Conservation (phyloP, 2,329 filamentous ascomycete species). For the Fusarium pseudoanthophilum region DNA sequence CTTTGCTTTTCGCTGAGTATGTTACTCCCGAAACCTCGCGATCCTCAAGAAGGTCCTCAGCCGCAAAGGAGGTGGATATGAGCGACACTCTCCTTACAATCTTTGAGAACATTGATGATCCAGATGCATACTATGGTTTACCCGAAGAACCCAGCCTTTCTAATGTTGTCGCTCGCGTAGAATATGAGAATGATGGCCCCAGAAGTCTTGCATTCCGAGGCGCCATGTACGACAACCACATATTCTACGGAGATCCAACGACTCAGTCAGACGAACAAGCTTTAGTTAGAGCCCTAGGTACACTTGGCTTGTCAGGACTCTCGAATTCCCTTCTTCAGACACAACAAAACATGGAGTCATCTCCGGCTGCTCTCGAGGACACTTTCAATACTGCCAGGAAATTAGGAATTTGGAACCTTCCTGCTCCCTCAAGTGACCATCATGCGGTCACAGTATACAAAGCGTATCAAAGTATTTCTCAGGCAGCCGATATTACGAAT, state of each 20-base stretch:
- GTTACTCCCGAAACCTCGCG: slow-evolving; percentile 66
- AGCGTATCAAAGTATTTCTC: slow-evolving; percentile 81
- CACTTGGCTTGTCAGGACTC: slow-evolving; percentile 84
- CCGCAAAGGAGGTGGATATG: slow-evolving; percentile 63
- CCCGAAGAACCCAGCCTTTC: slow-evolving; percentile 79
- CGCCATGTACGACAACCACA: slow-evolving; percentile 87
- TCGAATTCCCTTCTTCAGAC: slow-evolving; percentile 81
- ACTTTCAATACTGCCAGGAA: slow-evolving; percentile 84
- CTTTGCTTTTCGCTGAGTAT: slow-evolving; percentile 84
- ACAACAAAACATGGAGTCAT: slow-evolving; percentile 69
- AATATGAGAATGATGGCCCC: slow-evolving; percentile 87
- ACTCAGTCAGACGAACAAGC: slow-evolving; percentile 71
- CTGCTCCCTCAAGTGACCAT: slow-evolving; percentile 72
- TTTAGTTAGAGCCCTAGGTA: slow-evolving; percentile 80
- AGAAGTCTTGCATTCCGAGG: slow-evolving; percentile 92
- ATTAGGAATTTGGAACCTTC: slow-evolving; percentile 92
- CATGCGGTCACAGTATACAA: slow-evolving; percentile 80
- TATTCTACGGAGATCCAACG: slow-evolving; percentile 69
- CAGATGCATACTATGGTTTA: slow-evolving; percentile 94
- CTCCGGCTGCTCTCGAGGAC: slow-evolving; percentile 71
- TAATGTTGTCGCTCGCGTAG: slow-evolving; percentile 82
- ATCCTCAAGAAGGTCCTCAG: slow-evolving; percentile 74
- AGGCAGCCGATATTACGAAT: slow-evolving; percentile 65
- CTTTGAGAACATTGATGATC: slow-evolving; percentile 93
- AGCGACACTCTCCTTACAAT: slow-evolving; percentile 80